A percentile compares a stretch with the other conserved stretches of the same genome.
phyloP scores from a whole-genome alignment of 176 grass and related monocot genomes.

The Elymus sibiricus region DNA sequence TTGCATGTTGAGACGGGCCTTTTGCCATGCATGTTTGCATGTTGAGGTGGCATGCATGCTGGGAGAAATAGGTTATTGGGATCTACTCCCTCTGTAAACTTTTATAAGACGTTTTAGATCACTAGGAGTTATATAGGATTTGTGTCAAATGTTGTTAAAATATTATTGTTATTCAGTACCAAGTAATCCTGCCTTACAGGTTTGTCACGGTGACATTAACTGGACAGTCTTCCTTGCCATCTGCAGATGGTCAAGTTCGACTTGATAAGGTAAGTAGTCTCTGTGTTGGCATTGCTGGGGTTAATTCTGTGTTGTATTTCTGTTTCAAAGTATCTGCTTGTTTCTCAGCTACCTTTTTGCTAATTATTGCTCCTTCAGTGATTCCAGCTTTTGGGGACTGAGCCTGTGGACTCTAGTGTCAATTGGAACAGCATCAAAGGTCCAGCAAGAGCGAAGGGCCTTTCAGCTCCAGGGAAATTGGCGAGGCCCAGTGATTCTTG shows the following conservation, averaged over 20 bases:
- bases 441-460: conserved; percentile 20
- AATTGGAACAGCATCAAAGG: conserved; percentile 41
- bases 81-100: too few species aligned
- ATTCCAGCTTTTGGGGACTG: conserved; percentile 60
- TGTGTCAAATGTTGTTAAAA: not conserved
- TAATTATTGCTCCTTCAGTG: not conserved
- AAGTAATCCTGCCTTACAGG: conserved; percentile 45
- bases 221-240: conserved; percentile 65
- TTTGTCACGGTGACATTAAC: conserved; percentile 88
- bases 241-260: conserved; percentile 53
- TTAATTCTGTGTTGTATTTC: not conserved
- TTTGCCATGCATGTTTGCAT: too few species aligned
- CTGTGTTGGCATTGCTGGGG: not conserved
- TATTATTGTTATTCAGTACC: not conserved
- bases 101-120: too few species aligned
- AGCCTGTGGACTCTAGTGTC: conserved; percentile 57
- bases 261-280: conserved; percentile 62
- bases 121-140: not conserved
- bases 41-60: too few species aligned
- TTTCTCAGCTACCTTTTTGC: conserved; percentile 12
- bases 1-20: too few species aligned
- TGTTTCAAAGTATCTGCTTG: too few species aligned
- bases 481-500: conserved; percentile 19
- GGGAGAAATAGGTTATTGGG: too few species aligned
- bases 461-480: conserved; percentile 43